Conservation (phyloP, 257 asterid species). For the Forsythia viridissima region DNA sequence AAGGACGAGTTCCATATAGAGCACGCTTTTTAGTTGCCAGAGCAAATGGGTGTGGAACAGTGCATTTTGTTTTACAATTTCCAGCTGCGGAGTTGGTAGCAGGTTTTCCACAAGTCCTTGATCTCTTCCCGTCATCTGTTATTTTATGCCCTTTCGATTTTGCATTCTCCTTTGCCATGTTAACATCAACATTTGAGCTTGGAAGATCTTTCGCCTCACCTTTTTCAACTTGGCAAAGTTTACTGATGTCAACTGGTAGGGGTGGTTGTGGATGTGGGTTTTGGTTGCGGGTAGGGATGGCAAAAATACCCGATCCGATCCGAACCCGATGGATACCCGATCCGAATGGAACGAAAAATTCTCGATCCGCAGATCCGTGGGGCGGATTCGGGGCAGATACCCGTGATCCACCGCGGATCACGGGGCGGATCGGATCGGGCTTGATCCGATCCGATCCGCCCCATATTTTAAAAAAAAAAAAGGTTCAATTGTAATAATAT, state of each 20-base stretch:
- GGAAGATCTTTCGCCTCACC: slow-evolving; percentile 29
- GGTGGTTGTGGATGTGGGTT: too few species aligned
- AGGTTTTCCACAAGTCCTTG: slow-evolving; percentile 31
- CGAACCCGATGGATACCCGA: too few species aligned
- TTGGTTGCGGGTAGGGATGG: too few species aligned
- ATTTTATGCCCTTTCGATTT: slow-evolving; percentile 31
- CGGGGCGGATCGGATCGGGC: too few species aligned
- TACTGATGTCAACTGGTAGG: slow-evolving; percentile 39
- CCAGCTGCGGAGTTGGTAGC: slow-evolving; percentile 38
- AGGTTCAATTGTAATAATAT: too few species aligned
- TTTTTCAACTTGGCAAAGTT: slow-evolving; percentile 28
- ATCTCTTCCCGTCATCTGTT: slow-evolving; percentile 32
- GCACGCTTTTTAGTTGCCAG: slow-evolving; percentile 69
- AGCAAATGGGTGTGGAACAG: slow-evolving; percentile 66
- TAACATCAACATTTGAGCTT: slow-evolving; percentile 25
- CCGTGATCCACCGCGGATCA: too few species aligned
- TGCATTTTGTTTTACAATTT: slow-evolving; percentile 53
- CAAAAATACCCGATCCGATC: too few species aligned
- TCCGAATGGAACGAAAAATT: too few species aligned
- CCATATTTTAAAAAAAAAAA: too few species aligned
- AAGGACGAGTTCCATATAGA: slow-evolving; percentile 38
- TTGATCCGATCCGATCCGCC: too few species aligned
- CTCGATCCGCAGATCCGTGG: too few species aligned
- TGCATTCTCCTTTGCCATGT: slow-evolving; percentile 18
- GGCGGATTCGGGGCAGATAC: too few species aligned